These are phyloP conservation scores for Euphorbia schlechtendalii DNA, from an alignment of 441 rosid genomes.

Conservation along the genomic window DNA sequence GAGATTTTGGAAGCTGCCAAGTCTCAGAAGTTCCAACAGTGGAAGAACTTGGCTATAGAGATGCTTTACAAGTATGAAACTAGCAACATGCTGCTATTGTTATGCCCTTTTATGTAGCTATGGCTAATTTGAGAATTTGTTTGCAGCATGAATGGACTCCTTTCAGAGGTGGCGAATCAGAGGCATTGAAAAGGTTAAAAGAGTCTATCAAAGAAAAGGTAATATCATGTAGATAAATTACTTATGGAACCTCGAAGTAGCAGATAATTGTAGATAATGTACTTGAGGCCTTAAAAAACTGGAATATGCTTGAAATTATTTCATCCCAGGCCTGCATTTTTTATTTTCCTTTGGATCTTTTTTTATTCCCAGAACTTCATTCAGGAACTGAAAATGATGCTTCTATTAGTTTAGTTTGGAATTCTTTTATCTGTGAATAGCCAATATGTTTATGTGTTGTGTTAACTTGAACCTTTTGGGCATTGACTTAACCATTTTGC, in stretches of 20 bases:
- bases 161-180: slow-evolving; percentile 87
- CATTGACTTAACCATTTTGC: neutral
- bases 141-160: slow-evolving; percentile 61
- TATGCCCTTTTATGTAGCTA: neutral
- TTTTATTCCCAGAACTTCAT: too few species aligned
- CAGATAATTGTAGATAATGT: neutral
- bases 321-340: neutral
- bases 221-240: neutral
- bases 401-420: neutral
- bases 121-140: neutral
- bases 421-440: neutral
- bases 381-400: neutral
- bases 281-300: neutral
- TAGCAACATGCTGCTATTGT: neutral
- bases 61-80: slow-evolving; percentile 40
- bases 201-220: slow-evolving; percentile 66
- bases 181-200: slow-evolving; percentile 57
- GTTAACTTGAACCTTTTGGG: neutral
- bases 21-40: slow-evolving; percentile 58
- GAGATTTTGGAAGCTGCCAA: slow-evolving; percentile 48
- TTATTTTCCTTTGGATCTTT: neutral
- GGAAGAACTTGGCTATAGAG: slow-evolving; percentile 65
- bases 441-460: neutral
- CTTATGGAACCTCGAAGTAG: neutral
- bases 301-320: neutral